Percentiles rank a stretch among this genome's conserved stretches.
phyloP scores from a whole-genome alignment of 441 rosid species.

The Populus hybrid region DNA sequence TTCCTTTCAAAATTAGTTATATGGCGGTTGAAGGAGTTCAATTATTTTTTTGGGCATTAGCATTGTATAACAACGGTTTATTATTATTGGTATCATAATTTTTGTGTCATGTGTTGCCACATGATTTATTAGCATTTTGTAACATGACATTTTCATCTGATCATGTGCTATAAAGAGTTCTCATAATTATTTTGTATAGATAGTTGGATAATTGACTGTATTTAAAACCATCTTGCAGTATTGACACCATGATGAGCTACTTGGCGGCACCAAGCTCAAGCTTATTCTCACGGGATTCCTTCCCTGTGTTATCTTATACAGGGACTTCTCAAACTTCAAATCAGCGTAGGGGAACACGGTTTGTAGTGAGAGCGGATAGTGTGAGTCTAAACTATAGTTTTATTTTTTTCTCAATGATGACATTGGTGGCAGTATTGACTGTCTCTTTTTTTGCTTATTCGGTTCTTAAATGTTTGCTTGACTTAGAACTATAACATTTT shows the following conservation, averaged over 20 bases:
- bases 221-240: constrained; percentile 27
- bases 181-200: not conserved
- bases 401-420: too few relatives aligned
- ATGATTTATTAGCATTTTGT: not conserved
- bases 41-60: not conserved
- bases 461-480: too few relatives aligned
- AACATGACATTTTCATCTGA: not conserved
- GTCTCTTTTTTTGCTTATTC: too few relatives aligned
- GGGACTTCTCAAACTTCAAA: constrained; percentile 42
- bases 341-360: constrained; percentile 54
- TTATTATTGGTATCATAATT: not conserved
- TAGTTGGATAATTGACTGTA: not conserved
- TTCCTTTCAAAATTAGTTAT: not conserved
- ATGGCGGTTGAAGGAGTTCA: not conserved
- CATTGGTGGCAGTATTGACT: too few relatives aligned
- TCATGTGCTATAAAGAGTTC: not conserved
- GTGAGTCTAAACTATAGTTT: too few relatives aligned
- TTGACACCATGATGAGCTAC: constrained; percentile 38
- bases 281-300: constrained; percentile 58
- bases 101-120: not conserved
- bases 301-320: constrained; percentile 43
- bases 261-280: too few relatives aligned
- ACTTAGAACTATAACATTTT: too few relatives aligned
- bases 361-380: constrained; percentile 76
- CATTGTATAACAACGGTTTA: not conserved